These are phyloP conservation scores for Melastoma candidum DNA, from an alignment of 441 rosid genomes.

Conservation along the genomic window DNA sequence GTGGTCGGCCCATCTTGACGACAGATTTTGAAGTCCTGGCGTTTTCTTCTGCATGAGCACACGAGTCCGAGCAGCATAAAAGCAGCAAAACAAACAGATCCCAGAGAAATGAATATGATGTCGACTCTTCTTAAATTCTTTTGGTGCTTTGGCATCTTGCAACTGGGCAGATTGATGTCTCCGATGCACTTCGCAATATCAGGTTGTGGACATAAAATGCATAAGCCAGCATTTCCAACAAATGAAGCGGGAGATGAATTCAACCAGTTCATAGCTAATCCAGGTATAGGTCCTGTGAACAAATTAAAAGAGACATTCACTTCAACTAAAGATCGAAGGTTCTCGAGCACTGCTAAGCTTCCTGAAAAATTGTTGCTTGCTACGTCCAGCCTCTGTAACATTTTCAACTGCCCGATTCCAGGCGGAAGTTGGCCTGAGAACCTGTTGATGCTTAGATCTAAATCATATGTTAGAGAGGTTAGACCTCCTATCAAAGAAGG, in stretches of 20 bases:
- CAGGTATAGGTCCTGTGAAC: conserved; percentile 68
- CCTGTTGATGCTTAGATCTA: conserved; percentile 57
- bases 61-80: conserved; percentile 27
- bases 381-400: conserved; percentile 45
- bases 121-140: conserved; percentile 25
- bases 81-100: conserved; percentile 22
- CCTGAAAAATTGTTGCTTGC: conserved; percentile 66
- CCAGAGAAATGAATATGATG: conserved; percentile 32
- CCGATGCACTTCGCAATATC: conserved; percentile 17
- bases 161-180: conserved; percentile 31
- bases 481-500: conserved; percentile 48
- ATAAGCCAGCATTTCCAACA: conserved; percentile 46
- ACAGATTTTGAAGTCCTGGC: conserved; percentile 26
- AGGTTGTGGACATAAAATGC: conserved; percentile 32
- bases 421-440: conserved; percentile 52
- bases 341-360: conserved; percentile 29
- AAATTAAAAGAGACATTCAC: conserved; percentile 52
- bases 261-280: conserved; percentile 23
- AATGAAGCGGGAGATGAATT: conserved; percentile 42
- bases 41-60: conserved; percentile 20
- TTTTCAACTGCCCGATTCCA: conserved; percentile 28
- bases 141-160: conserved; percentile 12
- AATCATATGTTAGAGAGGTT: conserved; percentile 32
- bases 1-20: conserved; percentile 38
- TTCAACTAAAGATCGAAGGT: conserved; percentile 27